Evolutionary conservation across 805 yeast genomes (phyloP).

Genomic region (Dipodascopsis uninucleata): DNA sequence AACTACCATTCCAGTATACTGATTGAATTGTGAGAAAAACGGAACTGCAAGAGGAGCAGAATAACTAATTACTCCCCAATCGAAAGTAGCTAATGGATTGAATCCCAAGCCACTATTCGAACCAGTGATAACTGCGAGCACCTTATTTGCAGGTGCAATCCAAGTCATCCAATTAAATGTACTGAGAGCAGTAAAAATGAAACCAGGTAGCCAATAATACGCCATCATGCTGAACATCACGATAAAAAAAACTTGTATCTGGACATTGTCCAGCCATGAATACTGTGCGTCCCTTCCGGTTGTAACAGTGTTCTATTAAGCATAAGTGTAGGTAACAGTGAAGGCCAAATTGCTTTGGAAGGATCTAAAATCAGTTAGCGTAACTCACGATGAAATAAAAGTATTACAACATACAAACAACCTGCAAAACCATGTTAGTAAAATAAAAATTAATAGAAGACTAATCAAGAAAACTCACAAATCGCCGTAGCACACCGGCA

Average conservation of each 20-base stretch:
- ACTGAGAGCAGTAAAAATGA: slow-evolving; percentile 55
- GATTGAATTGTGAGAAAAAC: slow-evolving; percentile 38
- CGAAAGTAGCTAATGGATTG: slow-evolving; percentile 48
- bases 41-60: slow-evolving; percentile 48
- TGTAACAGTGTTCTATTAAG: slow-evolving; percentile 48
- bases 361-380: slow-evolving; percentile 44
- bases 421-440: neutral
- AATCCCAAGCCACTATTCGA: slow-evolving; percentile 41
- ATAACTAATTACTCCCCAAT: slow-evolving; percentile 39
- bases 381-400: neutral
- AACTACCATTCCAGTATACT: slow-evolving; percentile 39
- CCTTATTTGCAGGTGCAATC: slow-evolving; percentile 51
- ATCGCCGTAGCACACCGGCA: slow-evolving; percentile 60
- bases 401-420: neutral
- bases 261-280: slow-evolving; percentile 60
- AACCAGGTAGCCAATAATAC: slow-evolving; percentile 63
- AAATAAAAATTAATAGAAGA: no score
- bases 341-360: slow-evolving; percentile 57
- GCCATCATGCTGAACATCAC: slow-evolving; percentile 42
- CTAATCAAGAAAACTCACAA: slow-evolving; percentile 40
- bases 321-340: slow-evolving; percentile 47
- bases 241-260: slow-evolving; percentile 48
- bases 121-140: slow-evolving; percentile 51
- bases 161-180: slow-evolving; percentile 57
- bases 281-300: slow-evolving; percentile 42